These are phyloP conservation scores for Alisma plantagoaquatica DNA, from an alignment of 106 monocot genomes.

Conservation along the genomic window DNA sequence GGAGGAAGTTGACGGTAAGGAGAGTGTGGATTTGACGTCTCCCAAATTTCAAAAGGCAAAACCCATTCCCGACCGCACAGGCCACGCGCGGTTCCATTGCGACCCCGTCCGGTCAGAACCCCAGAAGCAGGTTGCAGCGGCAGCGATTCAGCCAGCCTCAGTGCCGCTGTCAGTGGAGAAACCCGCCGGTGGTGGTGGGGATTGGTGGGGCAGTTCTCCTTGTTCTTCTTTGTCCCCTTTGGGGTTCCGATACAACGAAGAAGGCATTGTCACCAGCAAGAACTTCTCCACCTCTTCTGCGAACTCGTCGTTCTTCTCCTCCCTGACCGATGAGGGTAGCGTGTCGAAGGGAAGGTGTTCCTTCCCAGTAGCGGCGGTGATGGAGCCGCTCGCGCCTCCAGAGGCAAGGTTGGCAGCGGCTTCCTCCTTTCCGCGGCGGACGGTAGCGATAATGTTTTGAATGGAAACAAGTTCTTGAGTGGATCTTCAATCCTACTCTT, in stretches of 20 bases:
- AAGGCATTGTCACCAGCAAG: slow-evolving; percentile 25
- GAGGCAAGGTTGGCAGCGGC: slow-evolving; percentile 8
- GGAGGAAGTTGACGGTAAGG: slow-evolving; percentile 38
- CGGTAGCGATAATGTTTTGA: slow-evolving; percentile 48
- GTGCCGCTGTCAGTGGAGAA: background rate
- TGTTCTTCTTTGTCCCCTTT: background rate
- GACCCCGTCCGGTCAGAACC: no score
- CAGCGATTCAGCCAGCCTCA: background rate
- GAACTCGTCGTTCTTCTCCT: slow-evolving; percentile 68
- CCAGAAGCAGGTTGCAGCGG: background rate
- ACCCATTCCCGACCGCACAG: slow-evolving; percentile 71
- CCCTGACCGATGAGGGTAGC: slow-evolving; percentile 80
- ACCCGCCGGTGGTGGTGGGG: background rate
- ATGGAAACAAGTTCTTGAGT: slow-evolving; percentile 54
- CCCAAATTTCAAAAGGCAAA: slow-evolving; percentile 75
- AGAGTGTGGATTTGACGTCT: slow-evolving; percentile 58
- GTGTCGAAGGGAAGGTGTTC: slow-evolving; percentile 64
- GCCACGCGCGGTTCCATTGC: slow-evolving; percentile 89
- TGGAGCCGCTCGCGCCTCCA: no score
- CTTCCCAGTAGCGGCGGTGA: no score
- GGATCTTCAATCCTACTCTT: slow-evolving; percentile 12
- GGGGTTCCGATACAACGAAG: slow-evolving; percentile 1
- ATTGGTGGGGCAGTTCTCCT: background rate
- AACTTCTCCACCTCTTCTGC: slow-evolving; percentile 40
- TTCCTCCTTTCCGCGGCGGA: slow-evolving; percentile 11